Conservation (phyloP, 306 rosid genomes). For the Rosa rugosa region DNA sequence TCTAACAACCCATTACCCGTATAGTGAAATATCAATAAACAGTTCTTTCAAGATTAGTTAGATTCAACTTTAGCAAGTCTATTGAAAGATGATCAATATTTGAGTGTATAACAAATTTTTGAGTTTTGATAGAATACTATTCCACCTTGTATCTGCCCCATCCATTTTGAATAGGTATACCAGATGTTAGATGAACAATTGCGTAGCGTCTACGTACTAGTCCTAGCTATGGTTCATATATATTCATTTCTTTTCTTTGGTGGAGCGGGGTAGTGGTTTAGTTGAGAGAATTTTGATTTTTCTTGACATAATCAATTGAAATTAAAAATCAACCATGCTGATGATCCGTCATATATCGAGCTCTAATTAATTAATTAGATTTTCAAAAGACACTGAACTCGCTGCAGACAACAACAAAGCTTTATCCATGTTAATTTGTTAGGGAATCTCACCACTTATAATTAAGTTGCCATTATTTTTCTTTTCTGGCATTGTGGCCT, state of each 20-base stretch:
- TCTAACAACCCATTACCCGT: too few species aligned
- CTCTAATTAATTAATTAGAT: not conserved
- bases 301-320: too few species aligned
- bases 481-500: not conserved
- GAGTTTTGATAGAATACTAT: too few species aligned
- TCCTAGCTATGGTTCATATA: not conserved
- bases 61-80: too few species aligned
- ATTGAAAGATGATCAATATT: too few species aligned
- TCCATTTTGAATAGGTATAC: not conserved
- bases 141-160: too few species aligned
- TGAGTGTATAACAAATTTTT: too few species aligned
- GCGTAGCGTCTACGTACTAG: not conserved
- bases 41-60: too few species aligned
- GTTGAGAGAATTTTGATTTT: not conserved
- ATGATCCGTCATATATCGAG: not conserved
- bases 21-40: too few species aligned
- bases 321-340: not conserved
- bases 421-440: not conserved
- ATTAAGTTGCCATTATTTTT: not conserved
- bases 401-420: not conserved
- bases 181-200: not conserved
- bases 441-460: not conserved
- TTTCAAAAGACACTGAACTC: not conserved
- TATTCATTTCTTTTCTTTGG: too few species aligned
- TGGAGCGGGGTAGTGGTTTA: not conserved